phyloP scores from a whole-genome alignment of 305 asterid genomes.

The Fraxinus floribunda region DNA sequence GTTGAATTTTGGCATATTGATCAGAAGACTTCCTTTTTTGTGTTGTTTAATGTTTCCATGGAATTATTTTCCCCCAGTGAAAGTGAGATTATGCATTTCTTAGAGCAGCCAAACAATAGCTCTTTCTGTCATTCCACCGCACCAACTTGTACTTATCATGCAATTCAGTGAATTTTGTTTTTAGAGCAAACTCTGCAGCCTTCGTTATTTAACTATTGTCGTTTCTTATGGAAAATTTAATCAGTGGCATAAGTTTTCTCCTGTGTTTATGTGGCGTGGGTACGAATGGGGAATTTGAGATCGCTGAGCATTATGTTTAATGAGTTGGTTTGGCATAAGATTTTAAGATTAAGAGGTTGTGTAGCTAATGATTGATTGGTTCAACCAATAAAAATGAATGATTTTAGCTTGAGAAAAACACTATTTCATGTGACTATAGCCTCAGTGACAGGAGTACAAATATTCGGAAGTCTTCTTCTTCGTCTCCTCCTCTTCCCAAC shows the following conservation, averaged over 20 bases:
- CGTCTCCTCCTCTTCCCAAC: not conserved
- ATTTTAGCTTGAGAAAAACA: not conserved
- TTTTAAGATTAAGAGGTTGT: not conserved
- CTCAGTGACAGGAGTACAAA: not conserved
- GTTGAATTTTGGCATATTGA: not conserved
- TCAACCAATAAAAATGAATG: not conserved
- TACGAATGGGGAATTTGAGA: not conserved
- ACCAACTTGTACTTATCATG: not conserved
- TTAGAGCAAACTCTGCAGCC: not conserved
- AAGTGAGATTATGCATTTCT: not conserved
- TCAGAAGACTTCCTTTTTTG: not conserved
- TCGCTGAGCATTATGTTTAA: not conserved
- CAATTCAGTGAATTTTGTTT: not conserved
- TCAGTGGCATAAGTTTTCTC: not conserved
- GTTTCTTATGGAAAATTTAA: not conserved
- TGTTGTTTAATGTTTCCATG: not conserved
- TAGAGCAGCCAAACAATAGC: not conserved
- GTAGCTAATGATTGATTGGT: not conserved
- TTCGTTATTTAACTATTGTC: not conserved
- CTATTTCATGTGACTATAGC: not conserved
- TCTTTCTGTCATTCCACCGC: not conserved
- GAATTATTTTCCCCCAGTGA: not conserved
- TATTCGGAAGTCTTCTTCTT: not conserved
- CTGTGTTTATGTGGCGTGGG: not conserved
- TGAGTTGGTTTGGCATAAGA: not conserved